phyloP scores from a whole-genome alignment of 768 basidiomycete species.

The Albatrellus ellisii region DNA sequence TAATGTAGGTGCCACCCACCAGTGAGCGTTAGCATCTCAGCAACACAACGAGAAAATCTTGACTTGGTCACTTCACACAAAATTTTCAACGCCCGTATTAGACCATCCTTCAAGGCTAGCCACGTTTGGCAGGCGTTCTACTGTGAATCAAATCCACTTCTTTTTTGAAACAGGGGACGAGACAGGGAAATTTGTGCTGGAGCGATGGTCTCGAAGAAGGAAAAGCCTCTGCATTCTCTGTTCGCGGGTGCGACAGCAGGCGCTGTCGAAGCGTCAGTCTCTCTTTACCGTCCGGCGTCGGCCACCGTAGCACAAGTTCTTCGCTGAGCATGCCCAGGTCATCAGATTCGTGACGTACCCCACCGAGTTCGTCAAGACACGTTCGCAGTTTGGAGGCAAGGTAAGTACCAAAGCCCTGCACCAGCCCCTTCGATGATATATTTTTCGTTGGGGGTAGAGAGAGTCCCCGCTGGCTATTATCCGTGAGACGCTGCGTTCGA shows the following conservation, averaged over 20 bases:
- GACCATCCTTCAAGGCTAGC: no score
- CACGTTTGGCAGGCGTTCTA: no score
- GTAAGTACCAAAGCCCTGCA: slow-evolving; percentile 21
- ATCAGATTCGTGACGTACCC: slow-evolving; percentile 76
- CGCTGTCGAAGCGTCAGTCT: slow-evolving; percentile 76
- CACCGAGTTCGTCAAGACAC: slow-evolving; percentile 87
- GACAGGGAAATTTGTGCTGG: no score
- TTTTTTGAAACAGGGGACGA: no score
- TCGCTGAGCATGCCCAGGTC: slow-evolving; percentile 26
- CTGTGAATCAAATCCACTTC: no score
- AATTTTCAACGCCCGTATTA: no score
- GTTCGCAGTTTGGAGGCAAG: slow-evolving; percentile 82
- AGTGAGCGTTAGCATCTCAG: no score
- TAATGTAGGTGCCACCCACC: no score
- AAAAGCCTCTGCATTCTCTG: slow-evolving; percentile 78
- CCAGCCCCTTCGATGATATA: not conserved
- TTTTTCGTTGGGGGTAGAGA: slow-evolving; percentile 27
- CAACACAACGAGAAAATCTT: no score
- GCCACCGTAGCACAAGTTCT: no score
- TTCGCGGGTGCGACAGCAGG: slow-evolving; percentile 89
- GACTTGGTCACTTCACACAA: no score
- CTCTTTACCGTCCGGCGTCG: no score
- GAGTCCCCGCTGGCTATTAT: slow-evolving; percentile 67
- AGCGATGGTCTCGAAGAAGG: slow-evolving; percentile 50
- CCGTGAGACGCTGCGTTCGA: slow-evolving; percentile 53